Evolutionary conservation across 2,329 filamentous ascomycete species (phyloP).

Genomic region (Epichloe sp.): DNA sequence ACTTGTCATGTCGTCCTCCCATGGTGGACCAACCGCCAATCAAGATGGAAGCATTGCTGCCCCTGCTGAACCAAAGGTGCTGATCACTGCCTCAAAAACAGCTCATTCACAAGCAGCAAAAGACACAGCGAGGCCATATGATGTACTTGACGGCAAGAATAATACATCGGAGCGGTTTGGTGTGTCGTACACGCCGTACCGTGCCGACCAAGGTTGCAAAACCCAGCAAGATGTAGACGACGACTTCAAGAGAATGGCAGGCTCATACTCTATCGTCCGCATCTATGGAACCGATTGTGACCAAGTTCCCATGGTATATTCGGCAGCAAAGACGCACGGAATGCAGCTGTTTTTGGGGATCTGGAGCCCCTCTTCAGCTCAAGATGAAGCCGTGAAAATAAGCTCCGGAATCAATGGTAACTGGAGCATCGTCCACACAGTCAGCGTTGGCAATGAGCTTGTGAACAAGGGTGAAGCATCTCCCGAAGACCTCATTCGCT

Average conservation of each 20-base stretch:
- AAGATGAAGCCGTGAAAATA: constrained; percentile 46
- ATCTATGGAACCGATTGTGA: constrained; percentile 73
- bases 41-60: background rate
- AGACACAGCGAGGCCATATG: background rate
- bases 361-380: constrained; percentile 46
- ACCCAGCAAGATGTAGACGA: constrained; percentile 43
- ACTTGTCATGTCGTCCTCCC: background rate
- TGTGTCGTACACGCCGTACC: constrained; percentile 37
- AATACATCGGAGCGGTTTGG: constrained; percentile 20
- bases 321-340: constrained; percentile 48
- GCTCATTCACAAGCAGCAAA: background rate
- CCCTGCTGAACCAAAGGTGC: background rate
- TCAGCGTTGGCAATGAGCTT: constrained; percentile 71
- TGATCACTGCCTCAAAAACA: background rate
- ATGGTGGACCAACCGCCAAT: background rate
- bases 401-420: constrained; percentile 44
- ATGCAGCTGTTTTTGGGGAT: constrained; percentile 66
- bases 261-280: constrained; percentile 50
- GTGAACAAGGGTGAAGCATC: constrained; percentile 50
- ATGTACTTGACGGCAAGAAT: background rate
- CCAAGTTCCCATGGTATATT: constrained; percentile 50
- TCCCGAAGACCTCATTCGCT: constrained; percentile 39
- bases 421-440: constrained; percentile 57
- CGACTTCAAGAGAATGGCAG: constrained; percentile 46
- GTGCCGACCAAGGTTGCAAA: constrained; percentile 50